Percentiles rank a stretch among this genome's conserved stretches.
Conservation (phyloP, 768 basidiomycete species). For the Collybia sp. region DNA sequence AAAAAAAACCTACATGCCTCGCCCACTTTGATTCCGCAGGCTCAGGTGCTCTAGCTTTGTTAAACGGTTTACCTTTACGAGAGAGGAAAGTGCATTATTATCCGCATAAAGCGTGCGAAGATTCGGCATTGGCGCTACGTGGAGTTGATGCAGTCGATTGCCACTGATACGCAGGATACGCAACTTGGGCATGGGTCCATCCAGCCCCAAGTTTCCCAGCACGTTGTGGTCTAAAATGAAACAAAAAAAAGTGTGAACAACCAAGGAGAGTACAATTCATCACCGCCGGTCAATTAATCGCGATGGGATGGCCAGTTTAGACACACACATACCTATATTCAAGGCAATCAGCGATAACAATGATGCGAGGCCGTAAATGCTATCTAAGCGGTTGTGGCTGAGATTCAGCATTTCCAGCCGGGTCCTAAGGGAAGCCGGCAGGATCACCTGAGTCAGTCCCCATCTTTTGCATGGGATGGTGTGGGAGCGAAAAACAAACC, state of each 20-base stretch:
- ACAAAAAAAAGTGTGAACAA: conserved; percentile 8
- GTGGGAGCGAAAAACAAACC: conserved; percentile 15
- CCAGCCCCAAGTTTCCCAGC: conserved; percentile 49
- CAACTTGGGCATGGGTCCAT: conserved; percentile 57
- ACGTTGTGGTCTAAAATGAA: conserved; percentile 63
- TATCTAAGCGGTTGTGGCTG: conserved; percentile 66
- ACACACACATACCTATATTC: conserved; percentile 70
- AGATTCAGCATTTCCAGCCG: conserved; percentile 81
- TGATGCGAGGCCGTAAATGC: conserved; percentile 54
- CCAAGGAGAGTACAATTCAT: conserved; percentile 1
- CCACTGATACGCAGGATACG: conserved; percentile 83
- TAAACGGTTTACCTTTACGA: conserved; percentile 52
- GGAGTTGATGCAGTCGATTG: conserved; percentile 69
- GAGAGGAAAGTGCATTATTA: conserved; percentile 58
- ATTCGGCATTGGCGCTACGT: conserved; percentile 58
- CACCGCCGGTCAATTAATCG: conserved; percentile 17
- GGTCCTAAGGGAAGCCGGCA: conserved; percentile 29
- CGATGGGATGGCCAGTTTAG: conserved; percentile 10
- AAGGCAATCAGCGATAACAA: conserved; percentile 64
- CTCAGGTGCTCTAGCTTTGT: conserved; percentile 85
- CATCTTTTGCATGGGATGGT: conserved; percentile 2
- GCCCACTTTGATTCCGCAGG: conserved; percentile 81
- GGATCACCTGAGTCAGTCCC: conserved; percentile 6
- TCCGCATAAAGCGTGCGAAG: conserved; percentile 92
- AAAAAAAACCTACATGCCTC: conserved; percentile 59